Conservation (phyloP, 352 stramenopile genomes). For the Phytophthora syringae region DNA sequence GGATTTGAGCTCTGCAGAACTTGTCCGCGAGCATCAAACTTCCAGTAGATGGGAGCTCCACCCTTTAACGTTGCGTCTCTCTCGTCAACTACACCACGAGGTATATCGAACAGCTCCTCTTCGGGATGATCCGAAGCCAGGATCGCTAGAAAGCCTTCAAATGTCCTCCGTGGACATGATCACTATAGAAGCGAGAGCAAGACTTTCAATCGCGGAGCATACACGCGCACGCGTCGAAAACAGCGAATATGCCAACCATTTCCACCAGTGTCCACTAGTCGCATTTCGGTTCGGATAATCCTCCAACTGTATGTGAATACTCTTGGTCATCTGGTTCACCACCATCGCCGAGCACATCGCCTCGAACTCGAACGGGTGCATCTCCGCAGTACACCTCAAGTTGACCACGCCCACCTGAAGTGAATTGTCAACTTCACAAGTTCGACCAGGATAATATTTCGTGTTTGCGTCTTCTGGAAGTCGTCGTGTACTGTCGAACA, state of each 20-base stretch:
- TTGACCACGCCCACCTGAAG: slow-evolving; percentile 2
- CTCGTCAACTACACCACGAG: background rate
- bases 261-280: slow-evolving; percentile 9
- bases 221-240: slow-evolving; percentile 10
- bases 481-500: slow-evolving; percentile 10
- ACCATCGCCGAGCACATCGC: slow-evolving; percentile 19
- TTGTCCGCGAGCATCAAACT: slow-evolving; percentile 3
- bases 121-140: slow-evolving; percentile 12
- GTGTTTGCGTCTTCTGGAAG: background rate
- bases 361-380: background rate
- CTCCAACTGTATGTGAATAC: slow-evolving; percentile 14
- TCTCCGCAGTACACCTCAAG: background rate
- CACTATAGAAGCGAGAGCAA: slow-evolving; percentile 8
- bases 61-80: slow-evolving; percentile 1
- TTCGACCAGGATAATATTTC: background rate
- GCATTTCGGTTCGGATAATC: background rate
- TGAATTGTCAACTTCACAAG: too few species aligned
- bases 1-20: background rate
- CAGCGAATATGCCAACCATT: slow-evolving; percentile 18
- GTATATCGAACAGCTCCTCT: slow-evolving; percentile 11
- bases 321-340: slow-evolving; percentile 17
- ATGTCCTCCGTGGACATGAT: slow-evolving; percentile 7
- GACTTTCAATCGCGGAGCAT: slow-evolving; percentile 3
- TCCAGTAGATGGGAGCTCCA: slow-evolving; percentile 6
- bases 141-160: background rate